phyloP scores from a whole-genome alignment of 345 rosid genomes.

The Populus tremula region DNA sequence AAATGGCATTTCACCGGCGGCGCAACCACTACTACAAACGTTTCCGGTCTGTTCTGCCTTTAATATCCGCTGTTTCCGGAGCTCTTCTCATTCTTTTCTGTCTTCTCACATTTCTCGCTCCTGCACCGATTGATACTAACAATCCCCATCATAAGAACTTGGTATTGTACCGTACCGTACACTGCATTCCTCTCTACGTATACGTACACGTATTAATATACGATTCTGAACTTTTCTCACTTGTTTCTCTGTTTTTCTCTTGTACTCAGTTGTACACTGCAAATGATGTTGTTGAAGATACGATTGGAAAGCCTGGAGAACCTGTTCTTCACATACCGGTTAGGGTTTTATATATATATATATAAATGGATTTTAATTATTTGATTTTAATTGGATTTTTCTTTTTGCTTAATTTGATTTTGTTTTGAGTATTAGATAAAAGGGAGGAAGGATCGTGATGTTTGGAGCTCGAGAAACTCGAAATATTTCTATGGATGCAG shows the following conservation, averaged over 20 bases:
- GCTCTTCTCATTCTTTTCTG: conserved; percentile 64
- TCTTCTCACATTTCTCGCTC: conserved; percentile 66
- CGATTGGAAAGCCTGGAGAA: conserved; percentile 28
- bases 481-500: conserved; percentile 63
- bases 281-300: conserved; percentile 25
- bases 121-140: conserved; percentile 60
- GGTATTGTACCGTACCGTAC: conserved; percentile 23
- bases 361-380: background rate
- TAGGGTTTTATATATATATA: conserved; percentile 33
- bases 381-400: conserved; percentile 7
- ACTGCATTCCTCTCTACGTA: background rate
- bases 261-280: conserved; percentile 13
- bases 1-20: conserved; percentile 74
- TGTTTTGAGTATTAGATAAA: conserved; percentile 44
- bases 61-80: conserved; percentile 48
- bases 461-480: conserved; percentile 71
- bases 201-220: background rate
- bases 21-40: conserved; percentile 53
- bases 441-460: conserved; percentile 64
- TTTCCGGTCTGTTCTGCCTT: conserved; percentile 48
- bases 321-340: conserved; percentile 66
- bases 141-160: conserved; percentile 29
- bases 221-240: background rate
- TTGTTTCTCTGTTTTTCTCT: background rate
- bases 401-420: background rate